Conservation (phyloP, 2,329 filamentous ascomycete species). For the Penicillium rolfsii region DNA sequence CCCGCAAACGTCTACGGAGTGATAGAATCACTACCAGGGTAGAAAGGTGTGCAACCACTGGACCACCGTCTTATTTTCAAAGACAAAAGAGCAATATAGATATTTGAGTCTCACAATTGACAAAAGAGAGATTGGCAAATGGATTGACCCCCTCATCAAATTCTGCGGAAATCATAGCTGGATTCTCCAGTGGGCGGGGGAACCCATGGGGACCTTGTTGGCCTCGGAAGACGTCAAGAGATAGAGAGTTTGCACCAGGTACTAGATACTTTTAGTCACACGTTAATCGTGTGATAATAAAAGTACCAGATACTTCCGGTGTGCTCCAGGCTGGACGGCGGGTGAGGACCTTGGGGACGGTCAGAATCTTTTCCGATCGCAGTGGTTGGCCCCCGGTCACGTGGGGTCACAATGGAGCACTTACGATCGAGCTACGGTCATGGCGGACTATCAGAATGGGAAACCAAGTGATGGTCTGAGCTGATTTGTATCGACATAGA, state of each 20-base stretch:
- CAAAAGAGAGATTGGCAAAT: neutral
- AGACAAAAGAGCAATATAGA: neutral
- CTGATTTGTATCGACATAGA: neutral
- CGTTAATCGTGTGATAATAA: neutral
- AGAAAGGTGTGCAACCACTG: neutral
- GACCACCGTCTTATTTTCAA: neutral
- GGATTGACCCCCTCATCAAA: constrained; percentile 15
- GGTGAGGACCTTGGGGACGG: constrained; percentile 40
- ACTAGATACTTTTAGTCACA: constrained; percentile 14
- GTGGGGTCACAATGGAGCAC: constrained; percentile 16
- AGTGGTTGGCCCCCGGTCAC: constrained; percentile 16
- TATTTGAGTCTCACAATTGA: neutral
- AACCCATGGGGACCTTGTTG: constrained; percentile 40
- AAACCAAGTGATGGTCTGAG: neutral
- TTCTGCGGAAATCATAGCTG: constrained; percentile 21
- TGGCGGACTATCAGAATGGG: neutral
- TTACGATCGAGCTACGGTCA: neutral
- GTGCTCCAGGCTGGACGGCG: constrained; percentile 1
- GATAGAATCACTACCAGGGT: neutral
- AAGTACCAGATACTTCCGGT: constrained; percentile 22
- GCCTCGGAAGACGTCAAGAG: constrained; percentile 30
- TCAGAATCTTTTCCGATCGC: constrained; percentile 22
- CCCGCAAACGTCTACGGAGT: constrained; percentile 3
- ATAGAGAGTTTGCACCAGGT: constrained; percentile 10
- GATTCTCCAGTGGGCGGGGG: constrained; percentile 6